phyloP scores from a whole-genome alignment of 331 rosid genomes.

The Pyrus hybrid region DNA sequence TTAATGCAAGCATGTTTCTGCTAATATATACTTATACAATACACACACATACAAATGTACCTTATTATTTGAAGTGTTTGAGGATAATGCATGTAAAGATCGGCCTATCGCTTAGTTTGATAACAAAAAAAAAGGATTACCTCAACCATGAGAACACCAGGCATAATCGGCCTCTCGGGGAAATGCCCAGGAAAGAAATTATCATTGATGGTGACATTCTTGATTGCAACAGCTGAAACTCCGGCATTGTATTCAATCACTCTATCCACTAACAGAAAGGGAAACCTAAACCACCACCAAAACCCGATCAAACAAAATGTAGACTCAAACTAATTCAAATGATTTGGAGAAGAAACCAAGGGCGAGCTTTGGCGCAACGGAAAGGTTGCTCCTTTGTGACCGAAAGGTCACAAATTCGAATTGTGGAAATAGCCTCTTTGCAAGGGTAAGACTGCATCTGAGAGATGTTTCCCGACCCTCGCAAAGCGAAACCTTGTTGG shows the following conservation, averaged over 20 bases:
- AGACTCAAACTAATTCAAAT: not conserved
- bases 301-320: not conserved
- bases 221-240: constrained; percentile 86
- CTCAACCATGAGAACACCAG: constrained; percentile 97
- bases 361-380: too few relatives aligned
- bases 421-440: too few relatives aligned
- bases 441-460: too few relatives aligned
- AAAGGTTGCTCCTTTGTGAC: too few relatives aligned
- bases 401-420: too few relatives aligned
- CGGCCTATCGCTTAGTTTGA: not conserved
- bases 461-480: too few relatives aligned
- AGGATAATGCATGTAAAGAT: not conserved
- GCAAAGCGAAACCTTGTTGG: too few relatives aligned
- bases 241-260: constrained; percentile 93
- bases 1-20: too few relatives aligned
- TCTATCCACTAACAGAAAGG: constrained; percentile 94
- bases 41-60: too few relatives aligned
- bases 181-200: constrained; percentile 96
- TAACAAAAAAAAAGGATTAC: constrained; percentile 22
- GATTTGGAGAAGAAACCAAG: not conserved
- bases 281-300: constrained; percentile 44
- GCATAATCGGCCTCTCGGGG: constrained; percentile 98
- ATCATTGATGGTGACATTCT: constrained; percentile 93
- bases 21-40: too few relatives aligned
- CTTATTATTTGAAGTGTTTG: too few relatives aligned